Percentiles rank a stretch among this genome's conserved stretches.
Conservation (phyloP, 1,284 basidiomycete species). For the Moniliella sp. region DNA sequence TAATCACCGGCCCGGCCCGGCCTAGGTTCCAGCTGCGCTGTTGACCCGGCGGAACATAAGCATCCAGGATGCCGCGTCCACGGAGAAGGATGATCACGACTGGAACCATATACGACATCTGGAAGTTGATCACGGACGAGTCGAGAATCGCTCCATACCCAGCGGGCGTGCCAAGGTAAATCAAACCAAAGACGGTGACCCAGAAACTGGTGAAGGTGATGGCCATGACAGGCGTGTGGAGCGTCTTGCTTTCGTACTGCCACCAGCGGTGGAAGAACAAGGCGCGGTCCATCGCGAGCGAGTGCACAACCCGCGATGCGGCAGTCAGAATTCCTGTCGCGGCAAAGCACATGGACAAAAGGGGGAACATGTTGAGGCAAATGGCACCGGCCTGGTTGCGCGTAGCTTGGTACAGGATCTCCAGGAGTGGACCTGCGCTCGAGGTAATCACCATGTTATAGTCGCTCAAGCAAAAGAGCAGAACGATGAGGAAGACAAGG, state of each 20-base stretch:
- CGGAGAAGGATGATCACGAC: constrained; percentile 35
- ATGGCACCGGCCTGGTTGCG: constrained; percentile 46
- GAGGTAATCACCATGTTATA: constrained; percentile 41
- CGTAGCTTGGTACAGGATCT: constrained; percentile 46
- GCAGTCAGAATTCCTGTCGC: constrained; percentile 35
- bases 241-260: constrained; percentile 24
- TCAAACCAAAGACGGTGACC: constrained; percentile 17
- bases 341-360: constrained; percentile 34
- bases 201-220: constrained; percentile 43
- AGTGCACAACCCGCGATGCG: constrained; percentile 48
- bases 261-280: constrained; percentile 41
- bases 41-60: no score
- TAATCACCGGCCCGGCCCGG: constrained; percentile 24
- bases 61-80: constrained; percentile 34
- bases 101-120: constrained; percentile 36
- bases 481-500: constrained; percentile 46
- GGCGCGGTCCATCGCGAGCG: constrained; percentile 50
- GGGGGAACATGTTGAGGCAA: constrained; percentile 38
- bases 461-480: constrained; percentile 49
- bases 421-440: constrained; percentile 46
- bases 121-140: constrained; percentile 36
- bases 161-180: constrained; percentile 42
- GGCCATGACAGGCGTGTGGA: constrained; percentile 36
- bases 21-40: constrained; percentile 10
- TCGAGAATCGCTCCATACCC: constrained; percentile 38